Conservation (phyloP, 2,329 filamentous ascomycete species). For the Claviceps africana region DNA sequence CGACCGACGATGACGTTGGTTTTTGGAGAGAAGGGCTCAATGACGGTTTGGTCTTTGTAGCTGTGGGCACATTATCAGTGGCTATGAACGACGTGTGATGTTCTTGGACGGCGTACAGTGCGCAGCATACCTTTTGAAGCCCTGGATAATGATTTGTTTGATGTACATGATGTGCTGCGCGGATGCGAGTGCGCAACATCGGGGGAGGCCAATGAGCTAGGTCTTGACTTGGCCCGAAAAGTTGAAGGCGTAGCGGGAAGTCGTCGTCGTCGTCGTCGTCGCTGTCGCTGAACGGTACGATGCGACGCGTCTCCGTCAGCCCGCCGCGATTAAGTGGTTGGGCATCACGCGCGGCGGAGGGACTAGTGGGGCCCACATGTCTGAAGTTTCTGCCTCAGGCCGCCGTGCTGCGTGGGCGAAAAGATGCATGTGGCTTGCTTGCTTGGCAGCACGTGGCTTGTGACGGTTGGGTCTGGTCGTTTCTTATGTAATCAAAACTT, state of each 20-base stretch:
- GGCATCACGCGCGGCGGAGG: constrained; percentile 7
- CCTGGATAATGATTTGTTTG: constrained; percentile 99
- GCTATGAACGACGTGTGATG: constrained; percentile 1
- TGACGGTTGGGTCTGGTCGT: too few species aligned
- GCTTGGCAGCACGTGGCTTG: too few species aligned
- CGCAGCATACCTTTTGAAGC: constrained; percentile 78
- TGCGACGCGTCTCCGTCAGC: constrained; percentile 5
- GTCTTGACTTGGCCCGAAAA: constrained; percentile 6
- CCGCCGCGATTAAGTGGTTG: neutral
- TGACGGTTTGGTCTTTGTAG: constrained; percentile 99
- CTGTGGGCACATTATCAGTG: constrained; percentile 30
- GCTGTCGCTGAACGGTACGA: constrained; percentile 1
- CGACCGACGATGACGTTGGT: constrained; percentile 98
- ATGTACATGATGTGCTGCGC: constrained; percentile 64
- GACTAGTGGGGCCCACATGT: neutral
- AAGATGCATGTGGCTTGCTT: too few species aligned
- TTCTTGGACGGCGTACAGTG: neutral
- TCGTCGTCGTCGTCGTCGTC: neutral
- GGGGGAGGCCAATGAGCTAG: constrained; percentile 12
- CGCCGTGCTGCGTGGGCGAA: too few species aligned
- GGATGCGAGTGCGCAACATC: constrained; percentile 26
- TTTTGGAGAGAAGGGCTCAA: constrained; percentile 93
- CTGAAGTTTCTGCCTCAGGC: constrained; percentile 4
- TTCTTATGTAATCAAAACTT: too few species aligned
- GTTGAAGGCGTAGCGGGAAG: neutral